Conservation (phyloP, 768 basidiomycete genomes). For the Lentinula raphanica region DNA sequence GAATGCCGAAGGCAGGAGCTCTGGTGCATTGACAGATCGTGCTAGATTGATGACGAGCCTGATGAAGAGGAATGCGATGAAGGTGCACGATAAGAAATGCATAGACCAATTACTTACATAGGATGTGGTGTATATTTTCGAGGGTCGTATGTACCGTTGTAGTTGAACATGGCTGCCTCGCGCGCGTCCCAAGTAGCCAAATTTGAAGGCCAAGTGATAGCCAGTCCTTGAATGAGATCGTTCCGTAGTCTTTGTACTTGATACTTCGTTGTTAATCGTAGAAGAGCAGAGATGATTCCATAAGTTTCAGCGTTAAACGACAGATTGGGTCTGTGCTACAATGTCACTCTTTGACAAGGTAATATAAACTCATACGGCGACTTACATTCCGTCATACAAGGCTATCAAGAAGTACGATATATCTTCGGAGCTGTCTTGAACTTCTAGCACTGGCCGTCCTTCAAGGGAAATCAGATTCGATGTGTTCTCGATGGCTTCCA, state of each 20-base stretch:
- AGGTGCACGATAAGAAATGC: neutral
- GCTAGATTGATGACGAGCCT: slow-evolving; percentile 68
- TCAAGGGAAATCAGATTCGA: slow-evolving; percentile 35
- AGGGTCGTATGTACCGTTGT: slow-evolving; percentile 51
- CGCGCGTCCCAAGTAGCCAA: slow-evolving; percentile 63
- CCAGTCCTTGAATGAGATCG: slow-evolving; percentile 50
- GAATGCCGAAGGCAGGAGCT: slow-evolving; percentile 70
- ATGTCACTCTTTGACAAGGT: neutral
- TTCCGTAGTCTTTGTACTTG: slow-evolving; percentile 51
- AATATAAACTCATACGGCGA: slow-evolving; percentile 4
- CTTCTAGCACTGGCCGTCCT: slow-evolving; percentile 48
- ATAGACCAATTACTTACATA: slow-evolving; percentile 40
- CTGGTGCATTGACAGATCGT: slow-evolving; percentile 44
- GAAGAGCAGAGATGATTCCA: slow-evolving; percentile 45
- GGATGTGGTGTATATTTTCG: slow-evolving; percentile 57
- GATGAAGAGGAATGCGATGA: slow-evolving; percentile 9
- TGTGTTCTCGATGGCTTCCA: slow-evolving; percentile 26
- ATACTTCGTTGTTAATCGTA: slow-evolving; percentile 64
- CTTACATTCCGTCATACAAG: slow-evolving; percentile 70
- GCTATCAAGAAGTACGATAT: slow-evolving; percentile 55
- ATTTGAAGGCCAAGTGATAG: slow-evolving; percentile 54
- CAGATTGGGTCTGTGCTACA: slow-evolving; percentile 35
- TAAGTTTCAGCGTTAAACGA: slow-evolving; percentile 49
- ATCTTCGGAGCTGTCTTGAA: slow-evolving; percentile 54
- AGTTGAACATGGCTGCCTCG: slow-evolving; percentile 50